Evolutionary conservation across 2,329 filamentous ascomycete genomes (phyloP).

Genomic region (Elsinoe arachidis): DNA sequence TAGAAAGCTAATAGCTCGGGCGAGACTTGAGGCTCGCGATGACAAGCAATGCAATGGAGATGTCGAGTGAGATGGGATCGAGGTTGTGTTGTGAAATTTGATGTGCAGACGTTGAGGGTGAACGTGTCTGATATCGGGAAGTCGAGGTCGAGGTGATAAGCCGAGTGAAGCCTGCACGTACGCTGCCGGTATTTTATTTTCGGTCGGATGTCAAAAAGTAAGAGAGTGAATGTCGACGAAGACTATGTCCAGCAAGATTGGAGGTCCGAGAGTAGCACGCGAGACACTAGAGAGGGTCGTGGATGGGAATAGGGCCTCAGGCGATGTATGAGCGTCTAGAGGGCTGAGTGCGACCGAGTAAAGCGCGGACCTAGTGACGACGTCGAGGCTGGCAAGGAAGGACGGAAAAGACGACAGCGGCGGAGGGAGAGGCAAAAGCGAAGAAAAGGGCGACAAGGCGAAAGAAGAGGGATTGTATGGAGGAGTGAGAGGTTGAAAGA

Average conservation of each 20-base stretch:
- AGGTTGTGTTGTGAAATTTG: slow-evolving; percentile 2
- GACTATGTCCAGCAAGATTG: neutral
- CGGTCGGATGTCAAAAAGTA: neutral
- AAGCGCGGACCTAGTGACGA: slow-evolving; percentile 5
- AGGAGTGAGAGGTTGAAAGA: slow-evolving; percentile 2
- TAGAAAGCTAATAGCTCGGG: neutral
- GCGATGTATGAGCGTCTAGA: neutral
- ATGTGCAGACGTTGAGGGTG: neutral
- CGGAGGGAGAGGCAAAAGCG: neutral
- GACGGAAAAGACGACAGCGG: slow-evolving; percentile 7
- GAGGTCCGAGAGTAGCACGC: neutral
- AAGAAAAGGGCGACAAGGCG: slow-evolving; percentile 7
- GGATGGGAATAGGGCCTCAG: neutral
- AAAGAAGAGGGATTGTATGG: slow-evolving; percentile 8
- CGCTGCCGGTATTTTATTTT: slow-evolving; percentile 4
- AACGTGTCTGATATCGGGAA: slow-evolving; percentile 10
- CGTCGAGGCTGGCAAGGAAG: neutral
- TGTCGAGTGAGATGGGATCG: neutral
- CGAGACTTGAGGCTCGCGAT: slow-evolving; percentile 3
- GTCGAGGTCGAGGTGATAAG: neutral
- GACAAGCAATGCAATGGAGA: slow-evolving; percentile 9
- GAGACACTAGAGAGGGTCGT: neutral
- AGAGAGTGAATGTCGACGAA: slow-evolving; percentile 11
- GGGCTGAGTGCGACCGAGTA: neutral
- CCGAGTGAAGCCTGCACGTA: slow-evolving; percentile 10